These are phyloP conservation scores for Neurospora crassa DNA, from an alignment of 2,329 filamentous ascomycete species.

Conservation along the genomic window DNA sequence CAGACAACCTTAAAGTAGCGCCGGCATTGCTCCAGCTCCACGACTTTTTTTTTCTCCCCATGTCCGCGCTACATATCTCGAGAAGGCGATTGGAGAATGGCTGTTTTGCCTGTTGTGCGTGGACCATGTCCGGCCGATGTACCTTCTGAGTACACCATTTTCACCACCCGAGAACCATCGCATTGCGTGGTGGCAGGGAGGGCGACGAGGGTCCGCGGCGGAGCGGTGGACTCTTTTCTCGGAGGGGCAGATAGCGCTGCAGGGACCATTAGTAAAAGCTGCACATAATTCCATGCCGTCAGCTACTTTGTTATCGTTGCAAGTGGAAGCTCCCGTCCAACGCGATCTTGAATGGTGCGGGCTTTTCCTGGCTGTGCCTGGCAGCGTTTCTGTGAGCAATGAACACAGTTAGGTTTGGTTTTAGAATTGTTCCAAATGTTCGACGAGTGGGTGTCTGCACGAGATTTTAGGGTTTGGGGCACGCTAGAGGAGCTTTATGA, in stretches of 20 bases:
- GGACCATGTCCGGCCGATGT: not conserved
- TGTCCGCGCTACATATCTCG: not conserved
- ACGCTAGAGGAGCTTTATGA: not conserved
- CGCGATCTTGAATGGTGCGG: not conserved
- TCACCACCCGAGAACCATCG: not conserved
- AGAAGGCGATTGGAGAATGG: not conserved
- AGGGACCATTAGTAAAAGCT: not conserved
- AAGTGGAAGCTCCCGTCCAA: not conserved
- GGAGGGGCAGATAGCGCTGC: not conserved
- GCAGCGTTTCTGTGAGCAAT: not conserved
- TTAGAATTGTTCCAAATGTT: not conserved
- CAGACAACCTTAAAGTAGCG: not conserved
- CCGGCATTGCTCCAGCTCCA: not conserved
- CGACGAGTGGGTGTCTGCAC: not conserved
- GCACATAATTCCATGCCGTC: not conserved
- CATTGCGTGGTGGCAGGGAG: not conserved
- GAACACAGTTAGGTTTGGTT: not conserved
- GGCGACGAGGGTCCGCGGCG: not conserved
- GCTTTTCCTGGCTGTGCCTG: not conserved
- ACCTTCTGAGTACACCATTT: not conserved
- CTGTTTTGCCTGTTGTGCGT: not conserved
- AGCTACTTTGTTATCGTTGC: not conserved
- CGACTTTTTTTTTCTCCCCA: not conserved
- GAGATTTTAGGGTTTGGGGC: not conserved
- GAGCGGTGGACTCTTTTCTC: not conserved